Evolutionary conservation across 495 filamentous ascomycete species (phyloP).

Genomic region (Talaromyces stipitatus): DNA sequence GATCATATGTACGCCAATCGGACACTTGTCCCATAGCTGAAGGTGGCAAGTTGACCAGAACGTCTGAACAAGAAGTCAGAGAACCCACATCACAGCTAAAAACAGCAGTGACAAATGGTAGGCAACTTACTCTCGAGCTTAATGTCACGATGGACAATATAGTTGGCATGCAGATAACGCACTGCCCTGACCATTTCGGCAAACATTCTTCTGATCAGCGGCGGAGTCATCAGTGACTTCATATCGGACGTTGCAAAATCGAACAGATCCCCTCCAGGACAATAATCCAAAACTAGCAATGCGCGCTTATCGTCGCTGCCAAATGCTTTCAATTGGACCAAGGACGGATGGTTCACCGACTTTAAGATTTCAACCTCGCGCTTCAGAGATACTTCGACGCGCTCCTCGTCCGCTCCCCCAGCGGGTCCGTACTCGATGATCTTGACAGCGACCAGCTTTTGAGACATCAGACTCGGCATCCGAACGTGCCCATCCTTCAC

Average conservation of each 20-base stretch:
- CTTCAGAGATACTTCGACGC: slow-evolving; percentile 85
- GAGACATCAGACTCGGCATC: slow-evolving; percentile 31
- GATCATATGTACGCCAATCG: slow-evolving; percentile 65
- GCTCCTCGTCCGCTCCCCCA: slow-evolving; percentile 81
- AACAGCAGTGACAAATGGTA: background rate
- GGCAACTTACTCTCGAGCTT: slow-evolving; percentile 83
- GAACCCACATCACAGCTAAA: slow-evolving; percentile 5
- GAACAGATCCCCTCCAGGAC: slow-evolving; percentile 89
- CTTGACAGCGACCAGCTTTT: slow-evolving; percentile 85
- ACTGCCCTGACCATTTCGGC: slow-evolving; percentile 81
- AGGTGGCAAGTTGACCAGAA: slow-evolving; percentile 75
- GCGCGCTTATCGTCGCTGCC: slow-evolving; percentile 73
- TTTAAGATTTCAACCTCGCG: slow-evolving; percentile 92
- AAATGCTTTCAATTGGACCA: slow-evolving; percentile 85
- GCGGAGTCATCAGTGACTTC: slow-evolving; percentile 50
- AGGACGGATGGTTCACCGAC: slow-evolving; percentile 74
- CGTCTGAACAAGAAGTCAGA: slow-evolving; percentile 51
- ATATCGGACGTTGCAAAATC: slow-evolving; percentile 69
- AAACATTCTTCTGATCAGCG: slow-evolving; percentile 77
- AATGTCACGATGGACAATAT: slow-evolving; percentile 93
- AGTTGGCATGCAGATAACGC: slow-evolving; percentile 72
- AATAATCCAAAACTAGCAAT: slow-evolving; percentile 82
- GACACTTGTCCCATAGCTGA: slow-evolving; percentile 37
- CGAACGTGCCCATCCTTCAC: slow-evolving; percentile 25
- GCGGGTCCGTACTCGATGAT: slow-evolving; percentile 90